Evolutionary conservation across 345 rosid species (phyloP).

Genomic region (Luvunga scandens): DNA sequence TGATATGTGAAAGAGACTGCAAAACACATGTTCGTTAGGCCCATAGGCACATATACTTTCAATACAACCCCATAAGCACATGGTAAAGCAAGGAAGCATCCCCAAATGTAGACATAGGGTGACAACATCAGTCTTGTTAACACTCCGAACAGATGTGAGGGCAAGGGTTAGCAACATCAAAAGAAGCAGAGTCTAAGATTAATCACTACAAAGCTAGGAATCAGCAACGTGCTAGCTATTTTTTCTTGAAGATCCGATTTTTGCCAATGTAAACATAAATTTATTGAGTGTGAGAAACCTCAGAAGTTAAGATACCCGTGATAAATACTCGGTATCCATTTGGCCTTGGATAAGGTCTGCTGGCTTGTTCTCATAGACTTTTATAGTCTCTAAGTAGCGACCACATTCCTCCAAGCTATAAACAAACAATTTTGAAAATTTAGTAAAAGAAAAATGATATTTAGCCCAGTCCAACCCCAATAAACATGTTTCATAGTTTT

Average conservation of each 20-base stretch:
- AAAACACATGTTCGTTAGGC: slow-evolving; percentile 9
- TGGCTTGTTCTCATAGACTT: slow-evolving; percentile 88
- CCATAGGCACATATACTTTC: neutral
- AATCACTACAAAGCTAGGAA: slow-evolving; percentile 6
- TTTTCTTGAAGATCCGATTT: neutral
- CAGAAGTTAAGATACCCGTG: slow-evolving; percentile 47
- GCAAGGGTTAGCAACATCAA: slow-evolving; percentile 62
- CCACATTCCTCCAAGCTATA: slow-evolving; percentile 91
- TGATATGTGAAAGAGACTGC: slow-evolving; percentile 78
- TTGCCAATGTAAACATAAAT: neutral
- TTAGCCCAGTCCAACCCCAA: neutral
- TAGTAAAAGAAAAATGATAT: neutral
- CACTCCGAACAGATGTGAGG: slow-evolving; percentile 72
- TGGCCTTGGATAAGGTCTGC: slow-evolving; percentile 95
- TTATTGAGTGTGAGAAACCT: neutral
- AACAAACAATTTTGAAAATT: slow-evolving; percentile 13
- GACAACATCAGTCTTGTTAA: slow-evolving; percentile 94
- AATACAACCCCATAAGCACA: neutral
- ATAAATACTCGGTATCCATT: slow-evolving; percentile 83
- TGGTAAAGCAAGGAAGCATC: slow-evolving; percentile 24
- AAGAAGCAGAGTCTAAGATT: slow-evolving; percentile 13
- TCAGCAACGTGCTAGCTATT: neutral
- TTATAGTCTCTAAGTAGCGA: slow-evolving; percentile 92
- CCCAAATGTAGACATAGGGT: slow-evolving; percentile 92
- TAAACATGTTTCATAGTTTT: neutral